These are phyloP conservation scores for Russula ochroleuca DNA, from an alignment of 768 basidiomycete genomes.

Conservation along the genomic window DNA sequence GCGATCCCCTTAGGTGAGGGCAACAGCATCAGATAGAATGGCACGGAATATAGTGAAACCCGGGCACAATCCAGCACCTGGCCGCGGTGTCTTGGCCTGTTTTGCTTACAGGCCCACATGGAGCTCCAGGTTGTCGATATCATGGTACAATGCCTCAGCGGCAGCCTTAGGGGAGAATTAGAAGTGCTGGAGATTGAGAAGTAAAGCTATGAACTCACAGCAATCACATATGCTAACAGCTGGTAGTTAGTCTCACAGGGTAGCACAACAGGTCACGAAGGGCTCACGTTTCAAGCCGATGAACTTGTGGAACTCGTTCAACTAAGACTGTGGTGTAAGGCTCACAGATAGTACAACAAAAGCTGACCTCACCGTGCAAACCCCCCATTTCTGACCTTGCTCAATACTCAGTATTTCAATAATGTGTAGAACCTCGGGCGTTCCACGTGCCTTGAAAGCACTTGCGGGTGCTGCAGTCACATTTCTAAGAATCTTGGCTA, in stretches of 20 bases:
- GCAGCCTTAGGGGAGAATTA: slow-evolving; percentile 41
- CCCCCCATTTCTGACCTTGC: slow-evolving; percentile 62
- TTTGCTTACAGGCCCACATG: no score
- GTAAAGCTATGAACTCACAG: slow-evolving; percentile 20
- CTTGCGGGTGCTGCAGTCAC: slow-evolving; percentile 57
- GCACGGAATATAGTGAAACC: no score
- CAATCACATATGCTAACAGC: slow-evolving; percentile 25
- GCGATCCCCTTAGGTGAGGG: slow-evolving; percentile 70
- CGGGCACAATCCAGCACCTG: no score
- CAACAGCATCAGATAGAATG: slow-evolving; percentile 76
- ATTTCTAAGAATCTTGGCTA: slow-evolving; percentile 58
- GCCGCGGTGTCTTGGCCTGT: no score
- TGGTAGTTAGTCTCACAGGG: neutral
- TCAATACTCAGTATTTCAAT: slow-evolving; percentile 68
- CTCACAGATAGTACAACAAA: neutral
- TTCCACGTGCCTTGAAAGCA: slow-evolving; percentile 66
- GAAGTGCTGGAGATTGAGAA: neutral
- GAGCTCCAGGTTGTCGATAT: no score
- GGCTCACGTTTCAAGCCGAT: slow-evolving; percentile 58
- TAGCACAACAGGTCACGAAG: neutral
- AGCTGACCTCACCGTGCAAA: slow-evolving; percentile 53
- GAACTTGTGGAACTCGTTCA: slow-evolving; percentile 45
- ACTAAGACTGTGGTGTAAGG: slow-evolving; percentile 12
- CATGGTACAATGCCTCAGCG: slow-evolving; percentile 60
- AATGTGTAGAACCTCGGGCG: slow-evolving; percentile 57